These are phyloP conservation scores for Phytopythium cucurbitacearum DNA, from an alignment of 352 stramenopile species.

Conservation along the genomic window DNA sequence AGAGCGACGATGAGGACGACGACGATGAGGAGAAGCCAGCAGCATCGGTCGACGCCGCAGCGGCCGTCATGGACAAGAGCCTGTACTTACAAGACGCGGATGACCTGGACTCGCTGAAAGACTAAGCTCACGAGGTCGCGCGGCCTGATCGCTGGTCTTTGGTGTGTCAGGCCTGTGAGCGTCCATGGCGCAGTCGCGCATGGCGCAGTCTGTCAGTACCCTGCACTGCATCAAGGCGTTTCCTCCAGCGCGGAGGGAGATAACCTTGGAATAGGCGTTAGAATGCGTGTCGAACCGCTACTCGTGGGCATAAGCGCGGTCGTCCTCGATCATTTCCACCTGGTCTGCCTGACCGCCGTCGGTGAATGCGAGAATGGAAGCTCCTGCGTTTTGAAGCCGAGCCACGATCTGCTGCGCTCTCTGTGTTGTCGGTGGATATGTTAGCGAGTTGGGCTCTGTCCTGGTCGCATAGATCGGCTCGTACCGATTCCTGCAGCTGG, in stretches of 20 bases:
- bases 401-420: constrained; percentile 30
- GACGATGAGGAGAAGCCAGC: constrained; percentile 43
- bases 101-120: constrained; percentile 74
- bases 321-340: constrained; percentile 6
- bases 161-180: too few species aligned
- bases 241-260: too few species aligned
- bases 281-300: constrained; percentile 2
- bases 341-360: constrained; percentile 18
- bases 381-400: constrained; percentile 46
- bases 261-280: neutral
- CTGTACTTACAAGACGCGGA: constrained; percentile 78
- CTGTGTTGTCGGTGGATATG: constrained; percentile 10
- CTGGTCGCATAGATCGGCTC: neutral
- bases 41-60: constrained; percentile 38
- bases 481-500: constrained; percentile 45
- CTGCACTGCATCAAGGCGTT: too few species aligned
- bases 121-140: constrained; percentile 26
- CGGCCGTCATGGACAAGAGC: constrained; percentile 79
- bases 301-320: constrained; percentile 5
- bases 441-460: neutral
- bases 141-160: too few species aligned
- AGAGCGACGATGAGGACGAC: constrained; percentile 41
- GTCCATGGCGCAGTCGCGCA: too few species aligned
- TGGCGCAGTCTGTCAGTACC: too few species aligned
- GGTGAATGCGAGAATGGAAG: constrained; percentile 50